A percentile compares a stretch with the other conserved stretches of the same genome.
Evolutionary conservation across 768 basidiomycete genomes (phyloP).

Genomic region (Podaxis sp.): DNA sequence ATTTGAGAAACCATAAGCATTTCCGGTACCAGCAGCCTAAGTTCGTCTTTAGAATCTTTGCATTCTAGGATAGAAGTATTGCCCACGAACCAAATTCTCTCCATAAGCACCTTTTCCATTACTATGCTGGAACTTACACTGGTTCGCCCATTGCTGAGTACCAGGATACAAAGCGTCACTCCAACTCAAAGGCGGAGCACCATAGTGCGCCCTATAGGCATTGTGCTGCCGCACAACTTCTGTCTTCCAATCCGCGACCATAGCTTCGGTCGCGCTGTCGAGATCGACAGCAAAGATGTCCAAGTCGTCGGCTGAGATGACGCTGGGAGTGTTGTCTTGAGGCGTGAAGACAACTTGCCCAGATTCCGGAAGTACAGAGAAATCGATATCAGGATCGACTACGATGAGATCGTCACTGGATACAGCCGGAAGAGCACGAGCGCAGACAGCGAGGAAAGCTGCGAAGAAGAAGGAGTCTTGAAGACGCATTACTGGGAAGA

Average conservation of each 20-base stretch:
- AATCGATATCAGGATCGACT: not conserved
- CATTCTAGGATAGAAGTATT: not conserved
- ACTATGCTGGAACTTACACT: slow-evolving; percentile 66
- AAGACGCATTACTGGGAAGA: not conserved
- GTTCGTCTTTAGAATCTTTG: not conserved
- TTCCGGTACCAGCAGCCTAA: slow-evolving; percentile 61
- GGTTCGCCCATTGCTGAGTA: slow-evolving; percentile 68
- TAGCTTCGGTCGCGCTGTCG: not conserved
- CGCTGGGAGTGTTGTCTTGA: not conserved
- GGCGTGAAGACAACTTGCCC: not conserved
- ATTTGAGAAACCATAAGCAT: slow-evolving; percentile 36
- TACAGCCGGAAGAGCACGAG: not conserved
- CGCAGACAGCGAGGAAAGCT: not conserved
- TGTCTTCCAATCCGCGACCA: not conserved
- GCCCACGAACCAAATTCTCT: slow-evolving; percentile 35
- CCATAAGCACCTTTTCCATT: slow-evolving; percentile 64
- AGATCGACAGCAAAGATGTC: not conserved
- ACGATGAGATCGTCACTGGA: not conserved
- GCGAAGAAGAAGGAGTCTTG: not conserved
- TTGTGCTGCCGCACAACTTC: slow-evolving; percentile 45
- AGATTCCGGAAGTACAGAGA: not conserved
- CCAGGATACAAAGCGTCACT: slow-evolving; percentile 53
- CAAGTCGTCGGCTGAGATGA: not conserved
- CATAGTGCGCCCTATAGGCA: slow-evolving; percentile 57
- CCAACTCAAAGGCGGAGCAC: slow-evolving; percentile 66